Conservation (phyloP, 495 filamentous ascomycete species). For the Trichoderma parareesei region DNA sequence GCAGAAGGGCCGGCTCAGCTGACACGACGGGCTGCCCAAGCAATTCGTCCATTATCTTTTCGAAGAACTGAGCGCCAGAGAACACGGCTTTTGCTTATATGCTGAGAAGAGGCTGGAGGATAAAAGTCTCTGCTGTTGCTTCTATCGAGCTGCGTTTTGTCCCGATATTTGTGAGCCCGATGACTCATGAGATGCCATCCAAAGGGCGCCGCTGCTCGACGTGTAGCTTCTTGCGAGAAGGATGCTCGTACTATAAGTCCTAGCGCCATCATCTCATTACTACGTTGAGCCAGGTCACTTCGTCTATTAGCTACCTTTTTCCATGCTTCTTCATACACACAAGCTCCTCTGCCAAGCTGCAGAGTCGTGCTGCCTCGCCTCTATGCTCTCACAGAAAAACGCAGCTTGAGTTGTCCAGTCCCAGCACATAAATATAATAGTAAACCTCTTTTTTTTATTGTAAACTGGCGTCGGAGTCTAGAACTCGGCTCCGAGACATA, state of each 20-base stretch:
- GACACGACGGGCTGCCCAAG: background rate
- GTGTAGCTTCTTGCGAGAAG: background rate
- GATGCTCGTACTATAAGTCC: background rate
- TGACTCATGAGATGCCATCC: background rate
- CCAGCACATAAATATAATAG: background rate
- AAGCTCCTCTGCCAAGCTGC: too few relatives aligned
- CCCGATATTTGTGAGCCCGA: background rate
- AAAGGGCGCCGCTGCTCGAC: background rate
- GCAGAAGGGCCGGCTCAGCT: conserved; percentile 7
- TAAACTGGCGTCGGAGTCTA: background rate
- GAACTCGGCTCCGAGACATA: background rate
- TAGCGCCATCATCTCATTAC: too few relatives aligned
- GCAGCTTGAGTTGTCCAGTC: too few relatives aligned
- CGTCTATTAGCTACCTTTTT: too few relatives aligned
- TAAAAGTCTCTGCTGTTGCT: background rate
- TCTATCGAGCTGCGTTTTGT: background rate
- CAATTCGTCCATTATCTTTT: background rate
- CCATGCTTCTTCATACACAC: too few relatives aligned
- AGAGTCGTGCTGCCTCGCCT: too few relatives aligned
- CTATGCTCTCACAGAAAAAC: too few relatives aligned
- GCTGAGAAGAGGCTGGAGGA: background rate
- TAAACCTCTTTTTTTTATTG: background rate
- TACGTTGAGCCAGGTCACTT: too few relatives aligned
- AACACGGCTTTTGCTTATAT: background rate
- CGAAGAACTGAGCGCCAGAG: background rate